Evolutionary conservation across 2,329 filamentous ascomycete genomes (phyloP).

Genomic region (Ceratocystis ficicola): DNA sequence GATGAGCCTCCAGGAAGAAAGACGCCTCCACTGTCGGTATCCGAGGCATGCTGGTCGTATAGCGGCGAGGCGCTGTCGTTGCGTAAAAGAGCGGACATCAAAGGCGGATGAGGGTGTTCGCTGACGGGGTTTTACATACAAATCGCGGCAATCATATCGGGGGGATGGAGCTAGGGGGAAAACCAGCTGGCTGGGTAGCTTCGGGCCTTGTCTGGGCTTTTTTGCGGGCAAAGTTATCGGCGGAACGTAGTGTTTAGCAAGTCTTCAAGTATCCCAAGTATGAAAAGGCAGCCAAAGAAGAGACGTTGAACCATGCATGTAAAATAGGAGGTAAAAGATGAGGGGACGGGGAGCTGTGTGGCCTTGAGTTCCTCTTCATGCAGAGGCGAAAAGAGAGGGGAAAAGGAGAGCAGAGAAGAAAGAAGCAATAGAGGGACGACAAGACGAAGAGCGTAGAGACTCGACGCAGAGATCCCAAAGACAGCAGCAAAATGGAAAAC

Average conservation of each 20-base stretch:
- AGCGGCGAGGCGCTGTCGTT: conserved; percentile 18
- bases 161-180: neutral
- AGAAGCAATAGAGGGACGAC: neutral
- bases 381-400: neutral
- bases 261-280: no score
- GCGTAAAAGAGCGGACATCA: conserved; percentile 12
- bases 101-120: neutral
- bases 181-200: no score
- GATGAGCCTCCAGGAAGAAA: conserved; percentile 18
- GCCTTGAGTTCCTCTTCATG: neutral
- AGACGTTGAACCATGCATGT: no score
- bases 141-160: neutral
- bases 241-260: neutral
- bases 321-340: no score
- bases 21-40: conserved; percentile 20
- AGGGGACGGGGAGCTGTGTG: neutral
- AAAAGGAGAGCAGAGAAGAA: neutral
- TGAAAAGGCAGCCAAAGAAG: no score
- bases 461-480: neutral
- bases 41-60: conserved; percentile 21
- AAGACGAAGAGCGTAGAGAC: neutral
- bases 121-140: neutral
- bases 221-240: neutral
- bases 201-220: neutral
- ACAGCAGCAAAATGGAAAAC: no score